Conservation (phyloP, 2,329 filamentous ascomycete genomes). For the Hawksworthiomyces lignivorus region DNA sequence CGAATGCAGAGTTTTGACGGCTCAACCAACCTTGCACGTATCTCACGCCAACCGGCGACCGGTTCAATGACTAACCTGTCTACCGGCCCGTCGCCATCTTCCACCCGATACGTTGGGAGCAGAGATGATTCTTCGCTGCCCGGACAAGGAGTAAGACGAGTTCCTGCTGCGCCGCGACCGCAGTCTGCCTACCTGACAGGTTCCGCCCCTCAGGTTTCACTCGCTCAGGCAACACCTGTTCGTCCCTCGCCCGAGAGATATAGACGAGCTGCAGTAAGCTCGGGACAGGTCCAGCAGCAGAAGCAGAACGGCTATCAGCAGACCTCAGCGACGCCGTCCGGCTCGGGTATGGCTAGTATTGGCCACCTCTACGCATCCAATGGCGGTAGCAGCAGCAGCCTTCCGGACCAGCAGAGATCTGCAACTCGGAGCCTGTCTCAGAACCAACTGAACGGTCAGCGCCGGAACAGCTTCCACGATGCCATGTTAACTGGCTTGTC, state of each 20-base stretch:
- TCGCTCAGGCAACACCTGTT: slow-evolving; percentile 47
- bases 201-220: slow-evolving; percentile 40
- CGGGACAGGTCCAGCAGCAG: slow-evolving; percentile 9
- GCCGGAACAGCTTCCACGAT: slow-evolving; percentile 47
- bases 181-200: slow-evolving; percentile 33
- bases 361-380: slow-evolving; percentile 36
- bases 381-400: slow-evolving; percentile 33
- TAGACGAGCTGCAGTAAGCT: slow-evolving; percentile 55
- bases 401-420: slow-evolving; percentile 28
- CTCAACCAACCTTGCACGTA: slow-evolving; percentile 1
- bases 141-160: slow-evolving; percentile 28
- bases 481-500: slow-evolving; percentile 35
- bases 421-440: slow-evolving; percentile 26
- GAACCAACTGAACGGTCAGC: slow-evolving; percentile 23
- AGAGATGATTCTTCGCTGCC: slow-evolving; percentile 46
- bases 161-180: slow-evolving; percentile 31
- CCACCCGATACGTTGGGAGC: slow-evolving; percentile 31
- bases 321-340: slow-evolving; percentile 37
- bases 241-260: slow-evolving; percentile 80
- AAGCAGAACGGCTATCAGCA: slow-evolving; percentile 17
- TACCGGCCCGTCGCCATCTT: slow-evolving; percentile 22
- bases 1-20: slow-evolving; percentile 31
- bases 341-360: slow-evolving; percentile 46
- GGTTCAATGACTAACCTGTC: slow-evolving; percentile 33
- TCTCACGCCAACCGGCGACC: slow-evolving; percentile 26